Evolutionary conservation across 1,139 yeast genomes (phyloP).

Genomic region (Yamadazyma conglobata): DNA sequence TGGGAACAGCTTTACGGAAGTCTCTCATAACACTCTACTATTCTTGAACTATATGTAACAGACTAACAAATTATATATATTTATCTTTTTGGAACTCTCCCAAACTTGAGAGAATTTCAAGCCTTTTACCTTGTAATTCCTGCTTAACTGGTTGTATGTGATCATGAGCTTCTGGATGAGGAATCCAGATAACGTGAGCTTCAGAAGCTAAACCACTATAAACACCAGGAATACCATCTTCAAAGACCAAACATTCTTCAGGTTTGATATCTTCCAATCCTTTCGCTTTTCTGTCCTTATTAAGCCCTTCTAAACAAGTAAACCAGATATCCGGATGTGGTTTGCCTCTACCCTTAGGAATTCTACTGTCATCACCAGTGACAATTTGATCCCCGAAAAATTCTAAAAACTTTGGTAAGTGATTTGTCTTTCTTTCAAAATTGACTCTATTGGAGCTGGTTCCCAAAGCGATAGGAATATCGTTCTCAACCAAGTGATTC

Average conservation of each 20-base stretch:
- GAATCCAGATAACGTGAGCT: constrained; percentile 89
- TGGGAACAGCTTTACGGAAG: too few relatives aligned
- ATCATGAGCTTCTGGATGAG: constrained; percentile 67
- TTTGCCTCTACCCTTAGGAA: constrained; percentile 83
- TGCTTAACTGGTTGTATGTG: constrained; percentile 20
- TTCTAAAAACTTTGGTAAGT: constrained; percentile 57
- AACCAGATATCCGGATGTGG: constrained; percentile 93
- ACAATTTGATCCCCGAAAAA: constrained; percentile 67
- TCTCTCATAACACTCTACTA: too few relatives aligned
- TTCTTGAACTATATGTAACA: too few relatives aligned
- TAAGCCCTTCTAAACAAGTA: constrained; percentile 69
- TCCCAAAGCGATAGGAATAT: constrained; percentile 86
- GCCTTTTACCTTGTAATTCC: constrained; percentile 38
- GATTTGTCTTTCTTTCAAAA: constrained; percentile 65
- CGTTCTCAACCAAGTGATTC: constrained; percentile 39
- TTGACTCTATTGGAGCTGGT: constrained; percentile 71
- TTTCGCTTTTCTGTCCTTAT: constrained; percentile 36
- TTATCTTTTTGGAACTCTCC: constrained; percentile 36
- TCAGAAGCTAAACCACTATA: constrained; percentile 77
- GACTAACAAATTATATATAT: constrained; percentile 23
- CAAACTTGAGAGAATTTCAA: constrained; percentile 46
- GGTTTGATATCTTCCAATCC: constrained; percentile 51
- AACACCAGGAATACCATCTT: constrained; percentile 92
- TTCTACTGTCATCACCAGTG: constrained; percentile 83
- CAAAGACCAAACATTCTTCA: constrained; percentile 83